Evolutionary conservation across 176 grass and related monocot species (phyloP).

Genomic region (Thalia dealbata): DNA sequence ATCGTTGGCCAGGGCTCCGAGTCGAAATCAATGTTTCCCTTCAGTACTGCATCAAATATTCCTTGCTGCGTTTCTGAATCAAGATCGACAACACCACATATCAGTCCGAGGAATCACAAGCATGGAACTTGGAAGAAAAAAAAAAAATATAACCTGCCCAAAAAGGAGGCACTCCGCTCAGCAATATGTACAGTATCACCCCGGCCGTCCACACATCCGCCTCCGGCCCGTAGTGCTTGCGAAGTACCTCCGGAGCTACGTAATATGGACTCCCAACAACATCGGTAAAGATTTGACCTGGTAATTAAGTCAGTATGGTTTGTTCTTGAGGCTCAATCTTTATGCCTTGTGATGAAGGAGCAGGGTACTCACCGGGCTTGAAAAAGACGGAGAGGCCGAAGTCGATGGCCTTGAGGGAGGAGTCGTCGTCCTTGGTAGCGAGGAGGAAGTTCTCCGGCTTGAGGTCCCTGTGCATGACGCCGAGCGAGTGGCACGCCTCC

Average conservation of each 20-base stretch:
- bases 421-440: neutral
- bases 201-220: conserved; percentile 96
- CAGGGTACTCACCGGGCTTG: neutral
- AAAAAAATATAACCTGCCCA: conserved; percentile 81
- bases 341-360: no score
- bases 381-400: neutral
- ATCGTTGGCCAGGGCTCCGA: conserved; percentile 55
- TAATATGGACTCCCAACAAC: conserved; percentile 90
- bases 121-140: no score
- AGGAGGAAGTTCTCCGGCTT: conserved; percentile 17
- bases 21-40: conserved; percentile 55
- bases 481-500: neutral
- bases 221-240: conserved; percentile 62
- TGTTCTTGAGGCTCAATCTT: no score
- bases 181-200: conserved; percentile 76
- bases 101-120: conserved; percentile 13
- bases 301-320: no score
- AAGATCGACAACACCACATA: neutral
- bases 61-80: conserved; percentile 26
- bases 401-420: neutral
- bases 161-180: conserved; percentile 79
- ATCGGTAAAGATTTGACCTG: conserved; percentile 76
- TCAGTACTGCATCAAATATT: conserved; percentile 65
- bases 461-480: conserved; percentile 11
- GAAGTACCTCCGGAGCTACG: conserved; percentile 75